A percentile compares a stretch with the other conserved stretches of the same genome.
These are phyloP conservation scores for Suillus lakei DNA, from an alignment of 768 basidiomycete genomes.

Conservation along the genomic window DNA sequence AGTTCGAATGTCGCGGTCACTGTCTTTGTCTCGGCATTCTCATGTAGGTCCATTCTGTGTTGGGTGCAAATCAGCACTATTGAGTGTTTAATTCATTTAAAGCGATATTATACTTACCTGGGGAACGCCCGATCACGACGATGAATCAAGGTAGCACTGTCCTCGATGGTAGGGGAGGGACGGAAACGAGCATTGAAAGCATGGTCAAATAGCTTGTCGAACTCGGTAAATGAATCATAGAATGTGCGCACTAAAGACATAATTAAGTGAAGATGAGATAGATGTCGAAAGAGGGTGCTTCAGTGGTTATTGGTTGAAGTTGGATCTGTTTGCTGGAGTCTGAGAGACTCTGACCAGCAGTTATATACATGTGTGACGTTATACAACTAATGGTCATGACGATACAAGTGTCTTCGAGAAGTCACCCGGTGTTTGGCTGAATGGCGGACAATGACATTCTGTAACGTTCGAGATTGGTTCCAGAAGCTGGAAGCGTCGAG, in stretches of 20 bases:
- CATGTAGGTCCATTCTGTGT: constrained; percentile 59
- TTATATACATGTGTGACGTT: background rate
- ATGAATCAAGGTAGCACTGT: constrained; percentile 12
- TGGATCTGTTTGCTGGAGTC: background rate
- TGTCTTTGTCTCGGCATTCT: constrained; percentile 48
- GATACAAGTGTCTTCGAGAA: background rate
- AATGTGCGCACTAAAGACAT: constrained; percentile 30
- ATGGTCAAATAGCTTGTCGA: constrained; percentile 49
- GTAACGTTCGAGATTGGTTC: background rate
- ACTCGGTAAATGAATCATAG: constrained; percentile 45
- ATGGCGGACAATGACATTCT: background rate
- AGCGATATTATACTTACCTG: constrained; percentile 23
- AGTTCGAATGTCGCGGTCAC: constrained; percentile 64
- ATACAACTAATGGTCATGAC: background rate
- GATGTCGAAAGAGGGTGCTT: background rate
- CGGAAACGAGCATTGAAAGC: constrained; percentile 32
- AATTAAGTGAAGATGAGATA: background rate
- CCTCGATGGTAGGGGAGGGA: constrained; percentile 16
- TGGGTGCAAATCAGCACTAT: background rate
- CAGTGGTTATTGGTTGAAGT: background rate
- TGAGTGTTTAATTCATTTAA: background rate
- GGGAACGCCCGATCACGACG: constrained; percentile 22
- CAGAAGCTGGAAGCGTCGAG: background rate
- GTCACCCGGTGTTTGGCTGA: background rate
- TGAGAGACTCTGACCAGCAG: background rate